Base-by-base conservation (phyloP, 2,329 filamentous ascomycete genomes). In the Penicillium sclerotiorum region DNA sequence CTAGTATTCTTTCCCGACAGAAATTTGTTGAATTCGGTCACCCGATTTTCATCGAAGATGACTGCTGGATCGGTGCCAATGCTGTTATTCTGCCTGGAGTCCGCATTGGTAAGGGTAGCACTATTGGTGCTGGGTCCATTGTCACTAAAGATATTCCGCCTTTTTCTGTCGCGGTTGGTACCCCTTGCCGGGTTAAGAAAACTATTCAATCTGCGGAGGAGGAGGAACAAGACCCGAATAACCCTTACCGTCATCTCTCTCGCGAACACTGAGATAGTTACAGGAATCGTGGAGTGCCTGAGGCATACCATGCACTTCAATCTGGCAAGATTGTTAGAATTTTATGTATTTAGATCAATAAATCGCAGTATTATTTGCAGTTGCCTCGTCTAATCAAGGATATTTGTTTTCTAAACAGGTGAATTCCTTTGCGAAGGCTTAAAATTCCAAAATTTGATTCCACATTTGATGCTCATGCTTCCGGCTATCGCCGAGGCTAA, bases 11-110 rank as follows among this genome's bases (percentile, higher is more conserved):
- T 33, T 76, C 71, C 18, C 71, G 79, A 1, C 64, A 74, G 12
- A 75, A 77, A 7, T 72, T 75, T 28, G 67, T 81, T 0, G 91
- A 96, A 68, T 63, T 74, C 8, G 91, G 90, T 1, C 84, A 82
- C 58, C 82, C 87, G 8, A 89, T 96, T 53, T 80, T 76, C 27
- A 84, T 95, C 45, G 89, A 86, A 0, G 86, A 70, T 23, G 72
- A 75, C 22, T 74, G 66, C 50, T 71, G 76, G 76, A 73, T 78
- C 45, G 76, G 75, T 1, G 76, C 73, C 0, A 70, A 73, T 51
- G 73, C 72, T 2, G 65, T 68, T 9, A 67, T 73, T 38, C 51
- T 74, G 15, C 65, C 69, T 1, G 71, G 69, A 5, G 68, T 73
- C 3, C 69, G 60, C 5, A 70, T 73, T 42, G 71, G 71, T 1